Conservation (phyloP, 2,329 filamentous ascomycete species). For the Hyphodiscus sp. region DNA sequence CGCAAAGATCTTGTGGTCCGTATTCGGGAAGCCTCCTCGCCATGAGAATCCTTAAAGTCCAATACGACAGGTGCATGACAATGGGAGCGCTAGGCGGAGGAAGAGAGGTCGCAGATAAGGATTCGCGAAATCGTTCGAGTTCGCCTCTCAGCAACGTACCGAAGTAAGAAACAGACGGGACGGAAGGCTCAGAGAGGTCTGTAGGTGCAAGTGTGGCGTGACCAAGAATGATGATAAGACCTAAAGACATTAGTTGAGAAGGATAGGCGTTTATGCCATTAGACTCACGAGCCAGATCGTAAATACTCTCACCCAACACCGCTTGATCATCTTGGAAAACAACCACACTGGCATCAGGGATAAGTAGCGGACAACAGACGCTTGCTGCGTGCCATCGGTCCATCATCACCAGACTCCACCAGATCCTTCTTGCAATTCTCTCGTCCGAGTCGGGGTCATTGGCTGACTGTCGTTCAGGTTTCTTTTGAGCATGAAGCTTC, state of each 20-base stretch:
- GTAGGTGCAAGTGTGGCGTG: conserved; percentile 42
- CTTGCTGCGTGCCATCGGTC: conserved; percentile 70
- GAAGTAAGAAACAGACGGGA: conserved; percentile 37
- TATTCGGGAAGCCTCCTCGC: conserved; percentile 52
- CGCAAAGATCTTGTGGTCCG: conserved; percentile 51
- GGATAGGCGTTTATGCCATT: background rate
- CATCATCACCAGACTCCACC: conserved; percentile 66
- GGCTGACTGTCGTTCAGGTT: conserved; percentile 35
- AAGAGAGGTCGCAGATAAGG: conserved; percentile 52
- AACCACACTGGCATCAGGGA: conserved; percentile 56
- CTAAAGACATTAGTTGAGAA: conserved; percentile 29
- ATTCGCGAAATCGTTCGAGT: conserved; percentile 60
- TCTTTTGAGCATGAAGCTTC: conserved; percentile 47
- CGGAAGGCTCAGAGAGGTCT: conserved; percentile 36
- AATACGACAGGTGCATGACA: conserved; percentile 58
- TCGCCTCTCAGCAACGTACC: conserved; percentile 48
- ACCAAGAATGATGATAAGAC: conserved; percentile 52
- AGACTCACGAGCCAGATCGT: conserved; percentile 57
- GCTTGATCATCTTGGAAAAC: conserved; percentile 52
- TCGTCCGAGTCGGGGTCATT: conserved; percentile 54
- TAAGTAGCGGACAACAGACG: conserved; percentile 54
- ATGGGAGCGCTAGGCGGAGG: conserved; percentile 43
- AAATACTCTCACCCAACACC: conserved; percentile 57
- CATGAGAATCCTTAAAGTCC: conserved; percentile 60
- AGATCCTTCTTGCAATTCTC: conserved; percentile 56